Evolutionary conservation across 139 green algal species (phyloP), one percentile per base, ranked within the genome.

Genomic region (Volvox reticuliferus): DNA sequence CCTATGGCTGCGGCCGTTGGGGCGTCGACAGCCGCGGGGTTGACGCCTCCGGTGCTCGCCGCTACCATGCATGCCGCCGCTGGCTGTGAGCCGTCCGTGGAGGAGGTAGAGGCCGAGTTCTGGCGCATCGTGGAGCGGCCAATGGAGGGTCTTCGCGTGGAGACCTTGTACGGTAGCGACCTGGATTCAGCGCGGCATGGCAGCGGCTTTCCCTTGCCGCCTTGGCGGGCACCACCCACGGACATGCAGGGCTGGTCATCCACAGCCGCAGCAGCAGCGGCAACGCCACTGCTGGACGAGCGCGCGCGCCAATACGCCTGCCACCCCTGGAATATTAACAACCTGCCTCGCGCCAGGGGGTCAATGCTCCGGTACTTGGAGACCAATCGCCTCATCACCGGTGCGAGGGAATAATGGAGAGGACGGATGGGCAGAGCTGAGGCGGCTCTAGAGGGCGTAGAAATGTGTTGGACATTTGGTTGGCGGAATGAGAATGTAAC

Each of bases 61-160:
- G 84, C 84, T 18, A 35, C 80, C 1, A 24, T 1, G 28, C 84
- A n/a, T 26, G 84, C 84, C 36, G 84, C 84, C 9, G 84, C 35
- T 0, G 86, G 86, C 50, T 63, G 62, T 28, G 82, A 89, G 80
- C 93, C 88, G 26, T 86, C 18, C 19, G 17, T 93, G n/a, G 93
- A 95, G 20, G 92, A 97, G 36, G 50, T 97, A 13, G 98, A 99
- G 95, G 93, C 91, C 6, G 97, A 98, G 90, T 99, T 99, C 88
- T 99, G 98, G 98, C 75, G 95, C 30, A 95, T 99, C 21, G 97
- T 99, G 82, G 97, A 99, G 94, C 71, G 78, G 26, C 89, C 92
- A 18, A 85, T 71, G 26, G 81, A 88, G 21, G 94, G 94, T 6
- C 93, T 96, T 33, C 91, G 92, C 1, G 95, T 99, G 55, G 97